phyloP scores from a whole-genome alignment of 768 basidiomycete genomes.

The Boletus rubropictus region DNA sequence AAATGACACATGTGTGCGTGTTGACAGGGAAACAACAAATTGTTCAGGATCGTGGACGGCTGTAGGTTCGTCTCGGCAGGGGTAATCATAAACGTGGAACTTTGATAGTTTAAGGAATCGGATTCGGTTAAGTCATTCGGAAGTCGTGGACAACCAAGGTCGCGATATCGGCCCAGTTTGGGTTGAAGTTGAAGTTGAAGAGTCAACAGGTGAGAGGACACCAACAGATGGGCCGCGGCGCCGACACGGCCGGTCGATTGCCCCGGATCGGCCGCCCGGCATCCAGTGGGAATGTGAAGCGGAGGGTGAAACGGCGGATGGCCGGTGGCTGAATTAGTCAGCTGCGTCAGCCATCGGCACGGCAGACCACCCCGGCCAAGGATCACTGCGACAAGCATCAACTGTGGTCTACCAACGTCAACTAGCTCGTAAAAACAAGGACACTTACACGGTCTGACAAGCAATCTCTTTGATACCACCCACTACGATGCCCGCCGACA shows the following conservation, averaged over 20 bases:
- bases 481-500: constrained; percentile 43
- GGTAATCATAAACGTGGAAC: neutral
- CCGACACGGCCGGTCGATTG: neutral
- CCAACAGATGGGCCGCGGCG: too few species aligned
- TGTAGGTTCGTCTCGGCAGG: neutral
- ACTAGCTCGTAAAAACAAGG: neutral
- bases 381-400: constrained; percentile 6
- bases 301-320: constrained; percentile 2
- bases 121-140: neutral
- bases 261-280: neutral
- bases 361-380: constrained; percentile 1
- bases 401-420: constrained; percentile 1
- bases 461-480: constrained; percentile 23
- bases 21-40: constrained; percentile 15
- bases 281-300: neutral
- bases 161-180: neutral
- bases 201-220: neutral
- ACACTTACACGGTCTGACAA: constrained; percentile 16
- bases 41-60: constrained; percentile 7
- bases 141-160: neutral
- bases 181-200: neutral
- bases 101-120: neutral
- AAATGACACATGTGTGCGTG: constrained; percentile 1
- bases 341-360: constrained; percentile 21
- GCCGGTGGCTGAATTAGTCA: neutral